These are phyloP conservation scores for Manihot esculenta DNA, from an alignment of 441 rosid species.

Conservation along the genomic window DNA sequence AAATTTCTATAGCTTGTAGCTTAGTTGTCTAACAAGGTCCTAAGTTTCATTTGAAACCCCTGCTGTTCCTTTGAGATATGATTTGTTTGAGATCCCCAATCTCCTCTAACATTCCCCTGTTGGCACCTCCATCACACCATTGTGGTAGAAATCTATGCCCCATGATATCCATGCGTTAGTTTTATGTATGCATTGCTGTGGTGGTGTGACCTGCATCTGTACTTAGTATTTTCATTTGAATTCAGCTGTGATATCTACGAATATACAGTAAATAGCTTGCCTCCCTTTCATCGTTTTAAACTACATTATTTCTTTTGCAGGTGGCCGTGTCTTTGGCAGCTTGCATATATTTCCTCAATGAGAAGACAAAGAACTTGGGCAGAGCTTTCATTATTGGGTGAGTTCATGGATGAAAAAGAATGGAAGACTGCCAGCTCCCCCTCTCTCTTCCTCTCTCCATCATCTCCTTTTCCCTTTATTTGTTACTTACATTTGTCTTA, in stretches of 20 bases:
- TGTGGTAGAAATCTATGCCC: too few species aligned
- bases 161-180: too few species aligned
- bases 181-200: too few species aligned
- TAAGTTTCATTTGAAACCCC: too few species aligned
- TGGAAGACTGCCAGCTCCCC: background rate
- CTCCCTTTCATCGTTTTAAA: background rate
- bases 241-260: background rate
- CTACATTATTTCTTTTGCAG: slow-evolving; percentile 35
- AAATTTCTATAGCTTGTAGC: too few species aligned
- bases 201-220: too few species aligned
- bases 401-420: slow-evolving; percentile 19
- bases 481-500: slow-evolving; percentile 7
- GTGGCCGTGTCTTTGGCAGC: slow-evolving; percentile 94
- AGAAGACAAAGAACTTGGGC: slow-evolving; percentile 86
- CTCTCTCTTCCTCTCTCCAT: background rate
- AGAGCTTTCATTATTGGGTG: slow-evolving; percentile 89
- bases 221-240: too few species aligned
- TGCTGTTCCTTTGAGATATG: too few species aligned
- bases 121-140: too few species aligned
- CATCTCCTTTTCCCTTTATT: background rate
- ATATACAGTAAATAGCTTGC: background rate
- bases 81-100: too few species aligned
- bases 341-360: slow-evolving; percentile 87
- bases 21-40: too few species aligned
- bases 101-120: too few species aligned